Evolutionary conservation across 2,329 filamentous ascomycete species (phyloP).

Genomic region (Aspergillus sergii): DNA sequence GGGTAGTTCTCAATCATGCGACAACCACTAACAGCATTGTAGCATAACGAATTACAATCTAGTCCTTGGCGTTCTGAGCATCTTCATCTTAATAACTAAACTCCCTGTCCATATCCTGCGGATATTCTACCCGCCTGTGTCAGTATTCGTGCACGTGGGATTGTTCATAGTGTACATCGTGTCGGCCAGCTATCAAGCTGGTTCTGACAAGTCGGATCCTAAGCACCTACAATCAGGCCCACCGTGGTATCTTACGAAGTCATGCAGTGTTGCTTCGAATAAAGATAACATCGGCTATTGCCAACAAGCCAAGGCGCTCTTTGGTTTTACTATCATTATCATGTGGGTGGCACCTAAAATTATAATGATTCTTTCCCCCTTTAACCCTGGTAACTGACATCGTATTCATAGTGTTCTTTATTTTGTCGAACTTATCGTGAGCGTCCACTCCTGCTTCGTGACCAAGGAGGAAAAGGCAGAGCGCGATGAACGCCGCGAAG

Average conservation of each 20-base stretch:
- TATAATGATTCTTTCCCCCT: background rate
- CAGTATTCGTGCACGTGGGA: slow-evolving; percentile 53
- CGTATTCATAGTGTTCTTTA: slow-evolving; percentile 50
- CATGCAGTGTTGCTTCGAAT: slow-evolving; percentile 55
- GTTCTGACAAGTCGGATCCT: slow-evolving; percentile 61
- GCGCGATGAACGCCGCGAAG: slow-evolving; percentile 36
- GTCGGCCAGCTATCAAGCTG: slow-evolving; percentile 58
- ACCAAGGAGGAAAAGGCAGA: slow-evolving; percentile 41
- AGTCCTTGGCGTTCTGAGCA: slow-evolving; percentile 61
- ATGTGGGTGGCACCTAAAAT: slow-evolving; percentile 49
- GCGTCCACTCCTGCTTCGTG: slow-evolving; percentile 51
- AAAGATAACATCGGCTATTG: slow-evolving; percentile 56
- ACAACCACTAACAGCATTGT: slow-evolving; percentile 17
- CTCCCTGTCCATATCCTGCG: slow-evolving; percentile 58
- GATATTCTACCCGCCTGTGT: slow-evolving; percentile 59
- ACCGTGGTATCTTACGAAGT: slow-evolving; percentile 67
- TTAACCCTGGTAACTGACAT: slow-evolving; percentile 16
- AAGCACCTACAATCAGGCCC: slow-evolving; percentile 56
- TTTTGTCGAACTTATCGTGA: slow-evolving; percentile 50
- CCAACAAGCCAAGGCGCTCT: slow-evolving; percentile 61
- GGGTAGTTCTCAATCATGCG: background rate
- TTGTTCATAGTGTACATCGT: slow-evolving; percentile 58
- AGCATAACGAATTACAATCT: slow-evolving; percentile 65
- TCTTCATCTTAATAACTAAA: slow-evolving; percentile 64
- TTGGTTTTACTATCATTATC: slow-evolving; percentile 59